These are phyloP conservation scores for Metarhizium sp. DNA, from an alignment of 2,329 filamentous ascomycete genomes.

Conservation along the genomic window DNA sequence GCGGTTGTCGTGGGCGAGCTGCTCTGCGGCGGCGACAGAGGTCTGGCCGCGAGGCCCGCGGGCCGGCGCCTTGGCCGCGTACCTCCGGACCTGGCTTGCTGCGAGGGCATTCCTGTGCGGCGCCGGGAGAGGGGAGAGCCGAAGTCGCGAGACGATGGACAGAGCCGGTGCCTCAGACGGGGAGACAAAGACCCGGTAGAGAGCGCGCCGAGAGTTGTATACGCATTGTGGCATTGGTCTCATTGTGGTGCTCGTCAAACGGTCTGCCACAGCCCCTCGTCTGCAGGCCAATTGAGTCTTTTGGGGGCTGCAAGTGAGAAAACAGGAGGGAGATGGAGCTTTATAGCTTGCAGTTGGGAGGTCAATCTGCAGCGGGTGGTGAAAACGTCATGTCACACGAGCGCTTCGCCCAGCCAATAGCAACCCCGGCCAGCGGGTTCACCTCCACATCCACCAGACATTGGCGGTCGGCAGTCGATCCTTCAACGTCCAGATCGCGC, in stretches of 20 bases:
- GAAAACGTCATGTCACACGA: neutral
- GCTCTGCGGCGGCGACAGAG: neutral
- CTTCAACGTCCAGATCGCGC: no score
- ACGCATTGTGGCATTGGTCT: slow-evolving; percentile 25
- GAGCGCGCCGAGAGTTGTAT: slow-evolving; percentile 34
- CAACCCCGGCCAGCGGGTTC: no score
- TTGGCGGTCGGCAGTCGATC: neutral
- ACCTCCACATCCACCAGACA: neutral
- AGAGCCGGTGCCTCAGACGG: neutral
- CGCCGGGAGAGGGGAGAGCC: neutral
- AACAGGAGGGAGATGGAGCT: slow-evolving; percentile 4
- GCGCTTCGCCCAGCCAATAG: no score
- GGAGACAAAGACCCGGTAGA: slow-evolving; percentile 37
- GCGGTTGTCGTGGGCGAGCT: slow-evolving; percentile 12
- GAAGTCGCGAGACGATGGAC: neutral
- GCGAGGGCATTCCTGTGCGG: neutral
- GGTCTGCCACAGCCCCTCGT: neutral
- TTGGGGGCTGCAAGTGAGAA: slow-evolving; percentile 2
- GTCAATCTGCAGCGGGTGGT: neutral
- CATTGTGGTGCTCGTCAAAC: slow-evolving; percentile 22
- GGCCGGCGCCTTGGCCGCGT: neutral
- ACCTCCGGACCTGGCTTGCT: neutral
- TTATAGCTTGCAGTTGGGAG: neutral
- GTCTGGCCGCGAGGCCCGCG: neutral
- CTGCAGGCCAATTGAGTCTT: neutral